phyloP scores from a whole-genome alignment of 371 early-diverging fungal species.

The Dipsacomyces acuminosporus region DNA sequence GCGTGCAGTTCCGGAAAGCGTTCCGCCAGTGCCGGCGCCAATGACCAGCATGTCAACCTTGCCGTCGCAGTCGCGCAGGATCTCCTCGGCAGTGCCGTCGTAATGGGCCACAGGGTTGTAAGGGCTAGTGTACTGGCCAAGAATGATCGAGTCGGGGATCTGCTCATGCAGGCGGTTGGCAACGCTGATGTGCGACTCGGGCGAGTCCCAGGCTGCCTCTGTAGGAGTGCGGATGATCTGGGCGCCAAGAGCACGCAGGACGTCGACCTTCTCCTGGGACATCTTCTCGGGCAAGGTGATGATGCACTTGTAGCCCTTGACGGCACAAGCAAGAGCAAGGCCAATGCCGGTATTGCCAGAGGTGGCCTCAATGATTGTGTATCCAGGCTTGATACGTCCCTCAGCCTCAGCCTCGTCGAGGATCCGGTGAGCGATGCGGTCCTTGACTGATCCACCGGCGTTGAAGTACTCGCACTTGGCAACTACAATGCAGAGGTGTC shows the following conservation, averaged over 20 bases:
- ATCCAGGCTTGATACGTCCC: slow-evolving; percentile 82
- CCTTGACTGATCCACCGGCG: slow-evolving; percentile 97
- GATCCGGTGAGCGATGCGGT: slow-evolving; percentile 89
- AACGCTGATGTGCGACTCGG: slow-evolving; percentile 95
- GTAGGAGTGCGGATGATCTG: slow-evolving; percentile 97
- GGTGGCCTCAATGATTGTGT: slow-evolving; percentile 93
- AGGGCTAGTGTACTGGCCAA: slow-evolving; percentile 91
- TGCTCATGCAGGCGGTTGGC: slow-evolving; percentile 87
- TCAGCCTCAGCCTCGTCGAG: slow-evolving; percentile 89
- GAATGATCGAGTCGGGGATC: slow-evolving; percentile 90
- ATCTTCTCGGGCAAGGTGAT: slow-evolving; percentile 98
- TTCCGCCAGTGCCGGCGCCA: slow-evolving; percentile 96
- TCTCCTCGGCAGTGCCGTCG: slow-evolving; percentile 86
- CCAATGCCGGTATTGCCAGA: slow-evolving; percentile 97
- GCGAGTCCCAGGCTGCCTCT: slow-evolving; percentile 96
- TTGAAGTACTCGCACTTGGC: slow-evolving; percentile 97
- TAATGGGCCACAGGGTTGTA: slow-evolving; percentile 97
- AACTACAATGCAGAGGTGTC: no score
- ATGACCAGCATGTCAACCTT: slow-evolving; percentile 95
- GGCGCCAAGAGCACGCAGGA: slow-evolving; percentile 93
- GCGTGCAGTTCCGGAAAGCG: slow-evolving; percentile 90
- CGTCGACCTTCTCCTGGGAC: slow-evolving; percentile 95
- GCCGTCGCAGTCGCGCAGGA: slow-evolving; percentile 76
- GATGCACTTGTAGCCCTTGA: slow-evolving; percentile 92
- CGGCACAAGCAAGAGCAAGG: slow-evolving; percentile 90